Evolutionary conservation across 805 yeast genomes (phyloP).

Genomic region (Nakazawaea sp.): DNA sequence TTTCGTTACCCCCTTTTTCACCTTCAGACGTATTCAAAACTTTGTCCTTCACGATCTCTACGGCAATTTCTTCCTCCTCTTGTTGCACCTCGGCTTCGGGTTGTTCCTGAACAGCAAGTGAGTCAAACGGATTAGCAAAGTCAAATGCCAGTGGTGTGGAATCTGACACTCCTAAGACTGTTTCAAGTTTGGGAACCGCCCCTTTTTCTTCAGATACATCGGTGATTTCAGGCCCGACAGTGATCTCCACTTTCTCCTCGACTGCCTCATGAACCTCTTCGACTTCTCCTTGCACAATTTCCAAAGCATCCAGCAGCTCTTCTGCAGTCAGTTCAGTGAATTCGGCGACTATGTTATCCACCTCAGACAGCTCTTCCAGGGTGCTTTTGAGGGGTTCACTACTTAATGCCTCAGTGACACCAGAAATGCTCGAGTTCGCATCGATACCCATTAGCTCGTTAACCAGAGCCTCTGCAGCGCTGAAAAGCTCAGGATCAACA

Average conservation of each 20-base stretch:
- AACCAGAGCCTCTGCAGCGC: neutral
- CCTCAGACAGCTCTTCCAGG: neutral
- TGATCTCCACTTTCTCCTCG: neutral
- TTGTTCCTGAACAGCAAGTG: too few species aligned
- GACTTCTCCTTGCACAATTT: neutral
- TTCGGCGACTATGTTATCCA: neutral
- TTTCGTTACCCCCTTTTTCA: neutral
- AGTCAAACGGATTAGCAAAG: too few species aligned
- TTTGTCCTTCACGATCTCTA: neutral
- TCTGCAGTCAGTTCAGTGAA: neutral
- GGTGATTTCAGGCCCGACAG: too few species aligned
- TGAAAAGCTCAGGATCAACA: neutral
- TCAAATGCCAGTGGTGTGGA: too few species aligned
- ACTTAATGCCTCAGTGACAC: too few species aligned
- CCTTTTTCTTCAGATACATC: too few species aligned
- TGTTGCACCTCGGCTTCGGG: neutral
- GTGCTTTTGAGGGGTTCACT: too few species aligned
- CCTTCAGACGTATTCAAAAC: neutral
- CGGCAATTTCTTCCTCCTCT: neutral
- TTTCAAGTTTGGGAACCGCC: too few species aligned
- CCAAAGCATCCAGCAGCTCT: neutral
- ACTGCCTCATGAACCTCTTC: constrained; percentile 2
- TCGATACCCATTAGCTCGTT: neutral
- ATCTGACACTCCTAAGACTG: too few species aligned
- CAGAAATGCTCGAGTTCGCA: too few species aligned